Conservation (phyloP, 768 basidiomycete species). For the Podaxis carcinomalis region DNA sequence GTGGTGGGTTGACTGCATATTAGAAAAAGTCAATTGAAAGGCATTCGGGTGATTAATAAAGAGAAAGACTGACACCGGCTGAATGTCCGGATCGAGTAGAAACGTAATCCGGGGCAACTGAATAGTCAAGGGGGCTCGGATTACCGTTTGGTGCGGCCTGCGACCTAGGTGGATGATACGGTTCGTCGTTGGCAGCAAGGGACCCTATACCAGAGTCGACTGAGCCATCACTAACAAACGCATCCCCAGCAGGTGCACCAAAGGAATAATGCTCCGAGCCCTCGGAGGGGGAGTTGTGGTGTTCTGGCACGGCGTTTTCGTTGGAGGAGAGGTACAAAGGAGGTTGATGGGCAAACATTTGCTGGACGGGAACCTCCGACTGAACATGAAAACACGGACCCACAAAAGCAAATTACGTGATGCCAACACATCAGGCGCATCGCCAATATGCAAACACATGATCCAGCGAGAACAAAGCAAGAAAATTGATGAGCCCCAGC, state of each 20-base stretch:
- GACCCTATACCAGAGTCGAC: slow-evolving; percentile 1
- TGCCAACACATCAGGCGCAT: background rate
- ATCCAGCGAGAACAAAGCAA: slow-evolving; percentile 3
- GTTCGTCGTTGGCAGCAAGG: background rate
- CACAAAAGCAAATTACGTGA: slow-evolving; percentile 7
- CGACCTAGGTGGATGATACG: slow-evolving; percentile 5
- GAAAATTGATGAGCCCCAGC: background rate
- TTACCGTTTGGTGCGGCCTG: background rate
- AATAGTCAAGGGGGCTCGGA: slow-evolving; percentile 10
- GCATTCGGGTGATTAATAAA: background rate
- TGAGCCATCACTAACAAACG: slow-evolving; percentile 3
- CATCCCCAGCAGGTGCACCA: slow-evolving; percentile 1
- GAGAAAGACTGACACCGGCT: background rate
- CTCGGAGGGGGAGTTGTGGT: slow-evolving; percentile 3
- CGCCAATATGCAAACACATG: background rate
- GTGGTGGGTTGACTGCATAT: background rate
- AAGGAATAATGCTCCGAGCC: slow-evolving; percentile 2
- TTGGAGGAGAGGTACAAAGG: background rate
- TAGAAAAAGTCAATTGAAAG: background rate
- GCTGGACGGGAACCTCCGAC: slow-evolving; percentile 1
- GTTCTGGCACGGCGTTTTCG: slow-evolving; percentile 10
- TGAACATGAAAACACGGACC: slow-evolving; percentile 9
- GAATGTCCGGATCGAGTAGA: background rate
- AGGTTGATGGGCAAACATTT: slow-evolving; percentile 3
- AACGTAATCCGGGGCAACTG: slow-evolving; percentile 1